Base-by-base conservation (phyloP, 176 grass and related monocot genomes). In the Oryza coarctata region DNA sequence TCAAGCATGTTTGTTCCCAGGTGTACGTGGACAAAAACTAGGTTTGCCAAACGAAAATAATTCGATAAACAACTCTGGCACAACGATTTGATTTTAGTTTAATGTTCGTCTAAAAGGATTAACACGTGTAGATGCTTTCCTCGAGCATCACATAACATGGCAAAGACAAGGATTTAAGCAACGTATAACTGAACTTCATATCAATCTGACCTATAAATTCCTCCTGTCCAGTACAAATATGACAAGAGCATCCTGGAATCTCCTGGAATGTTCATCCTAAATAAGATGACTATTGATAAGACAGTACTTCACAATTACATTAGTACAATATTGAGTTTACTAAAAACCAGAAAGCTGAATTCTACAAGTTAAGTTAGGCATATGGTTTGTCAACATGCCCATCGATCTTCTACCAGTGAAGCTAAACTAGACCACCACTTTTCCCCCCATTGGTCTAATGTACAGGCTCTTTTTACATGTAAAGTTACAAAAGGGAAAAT, bases 391-490 rank as follows among this genome's bases (percentile, higher is more conserved):
- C 40, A 83, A 13, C 49, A 41, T 10, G 63, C 74, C 86, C 20
- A 78, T 86, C 40, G 20, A 62, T 52, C 73, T 82, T 74, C 55
- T 55, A 86, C 73, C 72, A 65, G 70, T 58, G 28, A 76, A 69
- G 64, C 39, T 70, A 87, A 82, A 76, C 72, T 75, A 88, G 74
- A 86, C 9, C 2, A 17, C 29, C 41, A 75, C 17, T 71, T 63
- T 75, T 76, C 23, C 74, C 74, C 85, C 66, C 73, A 79, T 41
- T 12, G 33, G 55, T 40, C 69, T 88, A 85, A 94, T 86, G 87
- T 91, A 94, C 86, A 91, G 30, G 49, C 28, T 61, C 68, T 84
- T 88, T 88, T 64, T 82, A 89, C 83, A 83, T 52, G 63, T 71
- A 79, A 82, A 84, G 74, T 71, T 86, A 86, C 47, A 81, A 29